These are phyloP conservation scores for Chaetomium tenue DNA, from an alignment of 495 filamentous ascomycete genomes.

Conservation along the genomic window DNA sequence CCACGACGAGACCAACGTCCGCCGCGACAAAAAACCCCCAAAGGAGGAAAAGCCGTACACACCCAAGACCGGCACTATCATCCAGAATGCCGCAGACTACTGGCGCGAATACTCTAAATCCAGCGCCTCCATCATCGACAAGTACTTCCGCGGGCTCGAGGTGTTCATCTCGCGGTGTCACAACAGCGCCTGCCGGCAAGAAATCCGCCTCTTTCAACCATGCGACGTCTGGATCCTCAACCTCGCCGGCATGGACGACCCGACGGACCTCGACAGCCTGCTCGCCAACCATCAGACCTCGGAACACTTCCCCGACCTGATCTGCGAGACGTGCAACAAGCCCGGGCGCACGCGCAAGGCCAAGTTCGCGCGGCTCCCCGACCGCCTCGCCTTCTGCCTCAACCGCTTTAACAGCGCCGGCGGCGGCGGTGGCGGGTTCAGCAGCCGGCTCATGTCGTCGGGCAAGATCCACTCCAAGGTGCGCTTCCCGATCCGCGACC, in stretches of 20 bases:
- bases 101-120: slow-evolving; percentile 32
- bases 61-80: slow-evolving; percentile 26
- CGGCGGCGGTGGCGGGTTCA: slow-evolving; percentile 8
- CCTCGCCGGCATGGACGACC: slow-evolving; percentile 20
- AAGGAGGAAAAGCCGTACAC: slow-evolving; percentile 26
- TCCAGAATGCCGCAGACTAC: slow-evolving; percentile 30
- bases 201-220: slow-evolving; percentile 27
- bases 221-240: slow-evolving; percentile 30
- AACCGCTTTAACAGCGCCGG: slow-evolving; percentile 30
- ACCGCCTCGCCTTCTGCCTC: slow-evolving; percentile 37
- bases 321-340: slow-evolving; percentile 36
- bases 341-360: slow-evolving; percentile 31
- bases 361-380: slow-evolving; percentile 37
- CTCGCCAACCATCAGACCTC: slow-evolving; percentile 22
- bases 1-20: slow-evolving; percentile 42
- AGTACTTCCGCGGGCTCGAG: slow-evolving; percentile 41
- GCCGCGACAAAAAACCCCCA: slow-evolving; percentile 27
- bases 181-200: slow-evolving; percentile 27
- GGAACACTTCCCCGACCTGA: slow-evolving; percentile 23
- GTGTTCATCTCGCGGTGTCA: slow-evolving; percentile 32
- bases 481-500: slow-evolving; percentile 37
- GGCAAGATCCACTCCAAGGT: slow-evolving; percentile 34
- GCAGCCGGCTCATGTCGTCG: slow-evolving; percentile 6
- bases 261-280: slow-evolving; percentile 26
- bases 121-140: slow-evolving; percentile 37